A percentile compares a stretch with the other conserved stretches of the same genome.
These are phyloP conservation scores for Mercurialis annua DNA, from an alignment of 345 rosid genomes.

Conservation along the genomic window DNA sequence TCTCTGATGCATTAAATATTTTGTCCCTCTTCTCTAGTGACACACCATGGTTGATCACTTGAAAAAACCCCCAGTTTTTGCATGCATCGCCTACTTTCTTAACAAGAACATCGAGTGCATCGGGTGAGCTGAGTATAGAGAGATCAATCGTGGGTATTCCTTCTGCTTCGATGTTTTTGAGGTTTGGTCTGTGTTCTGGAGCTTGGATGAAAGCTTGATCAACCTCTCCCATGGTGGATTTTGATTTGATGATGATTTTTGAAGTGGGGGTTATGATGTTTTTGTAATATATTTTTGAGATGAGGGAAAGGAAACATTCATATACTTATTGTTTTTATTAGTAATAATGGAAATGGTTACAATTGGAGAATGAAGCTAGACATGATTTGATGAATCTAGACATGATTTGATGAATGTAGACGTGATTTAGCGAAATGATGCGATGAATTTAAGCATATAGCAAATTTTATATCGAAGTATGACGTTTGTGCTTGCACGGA, in stretches of 20 bases:
- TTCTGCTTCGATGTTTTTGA: constrained; percentile 11
- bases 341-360: neutral
- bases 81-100: constrained; percentile 34
- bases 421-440: no score
- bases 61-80: constrained; percentile 42
- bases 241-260: neutral
- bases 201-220: constrained; percentile 33
- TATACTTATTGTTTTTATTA: neutral
- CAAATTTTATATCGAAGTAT: no score
- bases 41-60: constrained; percentile 48
- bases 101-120: constrained; percentile 20
- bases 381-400: no score
- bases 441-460: no score
- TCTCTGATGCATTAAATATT: constrained; percentile 17
- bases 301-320: neutral
- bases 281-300: neutral
- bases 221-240: constrained; percentile 22
- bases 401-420: no score
- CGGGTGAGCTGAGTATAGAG: constrained; percentile 3
- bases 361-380: constrained; percentile 6
- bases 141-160: constrained; percentile 42
- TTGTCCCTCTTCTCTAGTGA: constrained; percentile 16
- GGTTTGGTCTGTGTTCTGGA: constrained; percentile 35
- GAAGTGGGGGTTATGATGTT: neutral
- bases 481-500: no score